These are phyloP conservation scores for Platanus orientalis DNA, from an alignment of 164 flowering plant genomes.

Conservation along the genomic window DNA sequence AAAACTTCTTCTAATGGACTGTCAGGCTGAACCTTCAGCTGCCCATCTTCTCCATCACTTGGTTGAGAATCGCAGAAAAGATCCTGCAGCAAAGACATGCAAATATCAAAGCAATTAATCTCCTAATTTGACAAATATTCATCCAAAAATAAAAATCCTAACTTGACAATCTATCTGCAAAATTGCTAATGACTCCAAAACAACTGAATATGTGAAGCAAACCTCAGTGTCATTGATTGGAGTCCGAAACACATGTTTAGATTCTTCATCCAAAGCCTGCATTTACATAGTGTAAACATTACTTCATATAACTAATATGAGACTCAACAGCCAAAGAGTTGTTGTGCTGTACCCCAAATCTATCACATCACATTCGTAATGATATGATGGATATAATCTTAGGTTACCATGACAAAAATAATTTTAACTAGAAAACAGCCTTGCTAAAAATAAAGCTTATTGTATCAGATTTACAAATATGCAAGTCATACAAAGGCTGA, in stretches of 20 bases:
- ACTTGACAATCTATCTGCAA: not conserved
- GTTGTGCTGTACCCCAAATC: too few relatives aligned
- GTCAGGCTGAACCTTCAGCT: slow-evolving; percentile 19
- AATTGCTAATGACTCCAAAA: not conserved
- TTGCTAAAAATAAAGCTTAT: not conserved
- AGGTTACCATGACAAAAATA: not conserved
- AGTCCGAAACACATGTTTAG: slow-evolving; percentile 37
- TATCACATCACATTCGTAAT: too few relatives aligned
- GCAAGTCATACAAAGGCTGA: too few relatives aligned
- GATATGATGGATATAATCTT: not conserved
- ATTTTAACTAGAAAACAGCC: not conserved
- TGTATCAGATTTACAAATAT: not conserved
- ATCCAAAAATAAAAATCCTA: too few relatives aligned
- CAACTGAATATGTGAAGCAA: not conserved
- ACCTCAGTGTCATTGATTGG: slow-evolving; percentile 73
- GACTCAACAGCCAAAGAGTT: not conserved
- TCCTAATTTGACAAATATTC: too few relatives aligned
- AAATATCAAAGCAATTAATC: slow-evolving; percentile 5
- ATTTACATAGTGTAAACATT: slow-evolving; percentile 7
- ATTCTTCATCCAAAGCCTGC: slow-evolving; percentile 37
- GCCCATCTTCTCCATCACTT: slow-evolving; percentile 31
- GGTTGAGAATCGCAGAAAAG: slow-evolving; percentile 44
- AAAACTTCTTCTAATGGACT: slow-evolving; percentile 48
- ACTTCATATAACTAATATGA: not conserved
- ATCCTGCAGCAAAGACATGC: slow-evolving; percentile 36